Evolutionary conservation across 2,329 filamentous ascomycete genomes (phyloP).

Genomic region (Fusarium gaditjirri): DNA sequence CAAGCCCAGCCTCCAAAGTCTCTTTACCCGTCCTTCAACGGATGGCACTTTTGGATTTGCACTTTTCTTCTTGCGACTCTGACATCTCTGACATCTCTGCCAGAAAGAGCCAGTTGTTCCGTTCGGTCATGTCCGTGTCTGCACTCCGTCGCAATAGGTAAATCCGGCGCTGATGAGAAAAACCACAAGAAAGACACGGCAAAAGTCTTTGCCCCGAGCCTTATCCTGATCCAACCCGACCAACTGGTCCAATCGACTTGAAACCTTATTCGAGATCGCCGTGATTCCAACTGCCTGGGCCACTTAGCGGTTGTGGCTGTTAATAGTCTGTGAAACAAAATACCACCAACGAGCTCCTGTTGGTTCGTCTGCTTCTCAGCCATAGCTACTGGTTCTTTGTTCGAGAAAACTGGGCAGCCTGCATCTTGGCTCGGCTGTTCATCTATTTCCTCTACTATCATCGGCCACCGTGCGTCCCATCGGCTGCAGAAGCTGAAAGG

Average conservation of each 20-base stretch:
- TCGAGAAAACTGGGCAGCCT: neutral
- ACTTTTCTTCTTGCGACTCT: conserved; percentile 12
- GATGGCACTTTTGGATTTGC: conserved; percentile 30
- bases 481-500: neutral
- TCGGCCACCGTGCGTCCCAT: conserved; percentile 1
- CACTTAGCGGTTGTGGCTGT: conserved; percentile 13
- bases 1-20: conserved; percentile 22
- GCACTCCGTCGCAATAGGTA: neutral
- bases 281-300: conserved; percentile 1
- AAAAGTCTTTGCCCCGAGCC: neutral
- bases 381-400: conserved; percentile 9
- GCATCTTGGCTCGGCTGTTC: neutral
- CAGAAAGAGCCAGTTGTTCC: conserved; percentile 7
- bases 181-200: neutral
- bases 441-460: neutral
- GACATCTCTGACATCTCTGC: conserved; percentile 26
- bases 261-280: conserved; percentile 20
- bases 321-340: conserved; percentile 6
- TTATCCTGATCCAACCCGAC: neutral
- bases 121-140: conserved; percentile 23
- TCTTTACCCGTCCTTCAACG: conserved; percentile 10
- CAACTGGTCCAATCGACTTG: neutral
- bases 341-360: conserved; percentile 19
- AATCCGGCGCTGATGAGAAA: neutral
- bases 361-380: conserved; percentile 17